phyloP scores from a whole-genome alignment of 148 eudicot species.

The Chenopodium quinoa region DNA sequence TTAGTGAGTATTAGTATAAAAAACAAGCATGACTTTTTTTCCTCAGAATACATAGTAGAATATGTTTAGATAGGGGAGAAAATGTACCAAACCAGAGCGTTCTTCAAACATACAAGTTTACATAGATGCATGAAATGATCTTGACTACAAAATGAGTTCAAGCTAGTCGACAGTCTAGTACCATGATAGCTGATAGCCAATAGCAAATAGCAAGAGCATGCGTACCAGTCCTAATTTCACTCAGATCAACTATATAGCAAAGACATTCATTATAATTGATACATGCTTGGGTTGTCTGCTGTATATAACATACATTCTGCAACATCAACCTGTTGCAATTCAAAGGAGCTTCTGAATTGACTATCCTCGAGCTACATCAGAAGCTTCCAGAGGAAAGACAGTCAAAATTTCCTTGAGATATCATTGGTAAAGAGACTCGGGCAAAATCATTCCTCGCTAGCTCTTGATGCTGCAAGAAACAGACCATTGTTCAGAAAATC shows the following conservation, averaged over 20 bases:
- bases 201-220: background rate
- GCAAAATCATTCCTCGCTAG: conserved; percentile 10
- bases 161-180: background rate
- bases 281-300: conserved; percentile 2
- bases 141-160: background rate
- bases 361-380: conserved; percentile 11
- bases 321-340: background rate
- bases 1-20: too few species aligned
- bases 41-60: background rate
- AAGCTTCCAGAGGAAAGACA: background rate
- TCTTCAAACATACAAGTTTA: background rate
- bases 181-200: background rate
- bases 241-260: conserved; percentile 8
- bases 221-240: background rate
- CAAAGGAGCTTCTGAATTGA: background rate
- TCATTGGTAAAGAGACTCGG: background rate
- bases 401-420: background rate
- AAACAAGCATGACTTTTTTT: too few species aligned
- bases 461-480: conserved; percentile 25
- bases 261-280: background rate
- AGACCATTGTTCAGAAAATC: background rate
- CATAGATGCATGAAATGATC: background rate
- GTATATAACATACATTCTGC: conserved; percentile 1
- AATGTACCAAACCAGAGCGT: background rate
- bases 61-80: background rate